Percentiles rank a stretch among this genome's conserved stretches.
phyloP scores from a whole-genome alignment of 495 filamentous ascomycete species.

The Pyrenula massariospora region DNA sequence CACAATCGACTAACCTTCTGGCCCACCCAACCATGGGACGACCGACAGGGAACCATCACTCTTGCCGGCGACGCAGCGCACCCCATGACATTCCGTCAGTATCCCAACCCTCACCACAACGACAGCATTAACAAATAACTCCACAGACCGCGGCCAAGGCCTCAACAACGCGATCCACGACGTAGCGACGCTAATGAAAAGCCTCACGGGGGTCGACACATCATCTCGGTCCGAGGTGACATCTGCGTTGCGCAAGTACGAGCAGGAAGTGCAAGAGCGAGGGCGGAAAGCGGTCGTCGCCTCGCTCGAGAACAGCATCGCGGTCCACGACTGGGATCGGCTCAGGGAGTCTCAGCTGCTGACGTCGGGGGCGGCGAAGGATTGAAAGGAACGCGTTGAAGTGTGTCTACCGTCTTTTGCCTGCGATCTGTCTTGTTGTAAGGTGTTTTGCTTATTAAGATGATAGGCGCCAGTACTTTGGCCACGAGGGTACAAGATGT shows the following conservation, averaged over 20 bases:
- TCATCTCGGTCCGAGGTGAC: not conserved
- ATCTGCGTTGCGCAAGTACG: constrained; percentile 19
- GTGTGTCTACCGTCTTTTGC: too few species aligned
- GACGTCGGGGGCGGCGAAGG: not conserved
- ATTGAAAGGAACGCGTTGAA: too few species aligned
- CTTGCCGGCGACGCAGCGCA: constrained; percentile 31
- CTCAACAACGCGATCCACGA: constrained; percentile 36
- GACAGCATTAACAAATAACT: not conserved
- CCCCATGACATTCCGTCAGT: constrained; percentile 36
- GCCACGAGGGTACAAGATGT: too few species aligned
- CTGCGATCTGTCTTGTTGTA: too few species aligned
- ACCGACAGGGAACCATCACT: constrained; percentile 17
- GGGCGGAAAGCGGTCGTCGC: constrained; percentile 26
- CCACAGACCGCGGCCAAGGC: constrained; percentile 38
- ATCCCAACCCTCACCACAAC: not conserved
- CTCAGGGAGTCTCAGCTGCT: constrained; percentile 12
- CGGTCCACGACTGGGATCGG: constrained; percentile 25
- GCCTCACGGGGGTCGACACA: constrained; percentile 7
- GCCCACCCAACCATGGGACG: constrained; percentile 10
- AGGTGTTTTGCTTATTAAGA: too few species aligned
- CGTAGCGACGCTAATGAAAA: constrained; percentile 20
- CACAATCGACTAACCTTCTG: constrained; percentile 2
- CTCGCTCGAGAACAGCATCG: constrained; percentile 19
- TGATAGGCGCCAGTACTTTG: too few species aligned
- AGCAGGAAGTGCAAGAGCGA: constrained; percentile 27